Evolutionary conservation across 768 basidiomycete species (phyloP).

Genomic region (Leucocoprinus leucothites): DNA sequence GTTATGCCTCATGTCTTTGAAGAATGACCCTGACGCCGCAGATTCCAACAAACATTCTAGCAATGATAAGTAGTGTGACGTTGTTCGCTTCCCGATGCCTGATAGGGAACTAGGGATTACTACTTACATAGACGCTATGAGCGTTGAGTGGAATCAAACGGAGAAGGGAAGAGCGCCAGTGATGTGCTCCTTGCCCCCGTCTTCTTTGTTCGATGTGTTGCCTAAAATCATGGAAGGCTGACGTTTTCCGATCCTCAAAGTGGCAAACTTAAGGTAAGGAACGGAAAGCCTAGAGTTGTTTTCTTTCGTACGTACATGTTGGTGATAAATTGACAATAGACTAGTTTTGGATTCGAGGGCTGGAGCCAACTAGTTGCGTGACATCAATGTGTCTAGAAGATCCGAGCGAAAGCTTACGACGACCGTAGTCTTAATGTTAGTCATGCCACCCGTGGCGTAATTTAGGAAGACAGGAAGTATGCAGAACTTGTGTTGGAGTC

Average conservation of each 20-base stretch:
- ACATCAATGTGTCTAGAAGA: slow-evolving; percentile 1
- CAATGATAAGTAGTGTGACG: background rate
- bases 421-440: too few relatives aligned
- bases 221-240: too few relatives aligned
- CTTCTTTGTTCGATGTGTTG: background rate
- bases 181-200: background rate
- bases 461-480: background rate
- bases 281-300: background rate
- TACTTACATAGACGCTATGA: too few relatives aligned
- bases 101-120: background rate
- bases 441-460: background rate
- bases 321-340: slow-evolving; percentile 7
- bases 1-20: background rate
- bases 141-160: too few relatives aligned
- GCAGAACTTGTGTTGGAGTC: background rate
- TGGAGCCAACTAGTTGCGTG: too few relatives aligned
- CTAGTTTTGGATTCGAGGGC: too few relatives aligned
- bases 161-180: too few relatives aligned
- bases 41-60: background rate
- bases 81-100: background rate
- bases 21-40: background rate
- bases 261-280: too few relatives aligned
- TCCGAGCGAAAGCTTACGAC: background rate
- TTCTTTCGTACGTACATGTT: background rate
- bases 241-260: background rate